Conservation (phyloP, 495 filamentous ascomycete genomes). For the Annulohypoxylon nitens region DNA sequence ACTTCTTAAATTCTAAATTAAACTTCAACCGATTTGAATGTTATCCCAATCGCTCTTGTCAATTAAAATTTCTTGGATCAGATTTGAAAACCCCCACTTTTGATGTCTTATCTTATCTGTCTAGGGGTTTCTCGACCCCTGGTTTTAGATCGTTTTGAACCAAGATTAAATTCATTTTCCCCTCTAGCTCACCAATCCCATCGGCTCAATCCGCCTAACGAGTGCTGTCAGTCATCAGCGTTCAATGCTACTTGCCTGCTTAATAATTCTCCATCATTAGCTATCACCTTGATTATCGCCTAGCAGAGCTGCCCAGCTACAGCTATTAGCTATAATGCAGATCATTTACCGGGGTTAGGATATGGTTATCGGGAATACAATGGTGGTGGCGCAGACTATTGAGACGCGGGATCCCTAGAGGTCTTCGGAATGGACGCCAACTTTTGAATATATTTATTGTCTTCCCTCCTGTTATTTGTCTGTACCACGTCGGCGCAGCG, state of each 20-base stretch:
- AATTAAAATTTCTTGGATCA: neutral
- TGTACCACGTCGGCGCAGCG: neutral
- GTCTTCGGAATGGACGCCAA: neutral
- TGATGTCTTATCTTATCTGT: conserved; percentile 16
- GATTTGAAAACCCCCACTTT: conserved; percentile 24
- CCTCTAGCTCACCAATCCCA: neutral
- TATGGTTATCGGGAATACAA: neutral
- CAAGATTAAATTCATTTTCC: neutral
- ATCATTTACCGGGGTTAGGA: conserved; percentile 1
- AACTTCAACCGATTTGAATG: neutral
- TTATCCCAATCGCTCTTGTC: neutral
- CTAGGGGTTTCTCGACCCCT: neutral
- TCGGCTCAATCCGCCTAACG: conserved; percentile 19
- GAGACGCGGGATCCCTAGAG: neutral
- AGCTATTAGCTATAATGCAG: conserved; percentile 16
- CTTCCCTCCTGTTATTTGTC: neutral
- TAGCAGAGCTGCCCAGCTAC: conserved; percentile 10
- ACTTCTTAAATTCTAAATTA: neutral
- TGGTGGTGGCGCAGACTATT: neutral
- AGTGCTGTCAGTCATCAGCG: neutral
- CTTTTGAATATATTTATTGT: neutral
- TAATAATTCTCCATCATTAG: conserved; percentile 25
- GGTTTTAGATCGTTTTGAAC: conserved; percentile 15
- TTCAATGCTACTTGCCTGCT: conserved; percentile 13
- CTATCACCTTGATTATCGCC: conserved; percentile 20